Evolutionary conservation across 805 yeast genomes (phyloP), one percentile per base, ranked within the genome.

Genomic region (Aciculoconidium aculeatum): DNA sequence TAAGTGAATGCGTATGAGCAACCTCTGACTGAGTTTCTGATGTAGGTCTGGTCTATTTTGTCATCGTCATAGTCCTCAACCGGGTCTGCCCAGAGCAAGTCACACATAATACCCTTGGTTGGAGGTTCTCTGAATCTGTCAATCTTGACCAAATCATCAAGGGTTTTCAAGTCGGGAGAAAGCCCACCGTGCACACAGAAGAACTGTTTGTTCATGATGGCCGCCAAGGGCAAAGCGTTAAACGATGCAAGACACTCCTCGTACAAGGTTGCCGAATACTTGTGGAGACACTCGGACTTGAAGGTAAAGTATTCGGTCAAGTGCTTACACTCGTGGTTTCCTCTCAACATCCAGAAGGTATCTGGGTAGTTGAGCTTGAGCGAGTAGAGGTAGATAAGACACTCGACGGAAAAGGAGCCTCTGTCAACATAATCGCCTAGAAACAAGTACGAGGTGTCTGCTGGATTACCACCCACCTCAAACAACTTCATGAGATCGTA

Each of bases 141-240:
- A 21, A 90, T 61, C 20, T 58, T 64, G 17, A 70, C 67, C 18
- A 90, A 58, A 49, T 87, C 96, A 25, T 75, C 76, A 21, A 85
- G 63, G 2, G 79, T 61, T 31, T 67, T 70, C 40, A 90, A 61
- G 31, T 86, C 92, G 4, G 95, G 96, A 7, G 95, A 84, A 8
- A 90, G 66, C 9, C 97, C 97, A 30, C 97, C 98, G 52, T 90
- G 98, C 30, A 87, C 94, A 56, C 97, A 90, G 51, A 90, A 81
- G 45, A 88, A 90, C 56, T 90, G 96, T 39, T 77, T 77, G 60
- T 87, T 88, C 90, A 90, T 82, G 15, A 90, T 65, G 0, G 96
- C 97, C 1, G 94, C 95, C 41, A 90, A 67, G 5, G 97, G 97
- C 35, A 90, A 61, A 1, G 92, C 77, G 49, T 84, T 84, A 59